A percentile compares a stretch with the other conserved stretches of the same genome.
Evolutionary conservation across 2,329 filamentous ascomycete genomes (phyloP).

Genomic region (Phaeomoniella chlamydospora): DNA sequence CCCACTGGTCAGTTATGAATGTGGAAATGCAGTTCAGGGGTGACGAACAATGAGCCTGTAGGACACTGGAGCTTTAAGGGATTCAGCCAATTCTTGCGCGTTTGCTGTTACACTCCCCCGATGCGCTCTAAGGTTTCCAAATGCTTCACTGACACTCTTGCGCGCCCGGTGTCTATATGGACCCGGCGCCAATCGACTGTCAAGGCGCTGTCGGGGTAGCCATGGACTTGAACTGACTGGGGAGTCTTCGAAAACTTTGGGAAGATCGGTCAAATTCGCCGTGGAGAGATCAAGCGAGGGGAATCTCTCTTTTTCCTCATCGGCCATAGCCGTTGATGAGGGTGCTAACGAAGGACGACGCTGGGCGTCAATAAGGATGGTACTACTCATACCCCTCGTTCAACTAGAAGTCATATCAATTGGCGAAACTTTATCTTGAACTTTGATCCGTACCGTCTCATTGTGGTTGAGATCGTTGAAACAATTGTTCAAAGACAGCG

Average conservation of each 20-base stretch:
- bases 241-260: not conserved
- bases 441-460: no score
- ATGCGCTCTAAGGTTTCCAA: slow-evolving; percentile 65
- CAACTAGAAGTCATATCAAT: no score
- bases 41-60: slow-evolving; percentile 65
- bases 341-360: not conserved
- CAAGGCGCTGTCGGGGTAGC: slow-evolving; percentile 2
- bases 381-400: no score
- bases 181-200: not conserved
- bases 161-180: slow-evolving; percentile 48
- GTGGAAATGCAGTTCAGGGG: not conserved
- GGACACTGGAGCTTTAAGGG: slow-evolving; percentile 78
- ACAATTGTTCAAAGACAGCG: no score
- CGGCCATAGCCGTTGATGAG: not conserved
- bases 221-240: not conserved
- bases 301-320: not conserved
- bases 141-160: slow-evolving; percentile 81
- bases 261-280: not conserved
- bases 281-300: not conserved
- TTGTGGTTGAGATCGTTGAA: no score
- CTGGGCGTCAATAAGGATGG: not conserved
- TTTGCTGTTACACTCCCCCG: slow-evolving; percentile 83
- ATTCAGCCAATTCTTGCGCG: slow-evolving; percentile 83
- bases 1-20: slow-evolving; percentile 10
- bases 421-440: no score